Percentiles rank a stretch among this genome's conserved stretches.
Evolutionary conservation across 2,329 filamentous ascomycete genomes (phyloP).

Genomic region (Scedosporium dehoogii): DNA sequence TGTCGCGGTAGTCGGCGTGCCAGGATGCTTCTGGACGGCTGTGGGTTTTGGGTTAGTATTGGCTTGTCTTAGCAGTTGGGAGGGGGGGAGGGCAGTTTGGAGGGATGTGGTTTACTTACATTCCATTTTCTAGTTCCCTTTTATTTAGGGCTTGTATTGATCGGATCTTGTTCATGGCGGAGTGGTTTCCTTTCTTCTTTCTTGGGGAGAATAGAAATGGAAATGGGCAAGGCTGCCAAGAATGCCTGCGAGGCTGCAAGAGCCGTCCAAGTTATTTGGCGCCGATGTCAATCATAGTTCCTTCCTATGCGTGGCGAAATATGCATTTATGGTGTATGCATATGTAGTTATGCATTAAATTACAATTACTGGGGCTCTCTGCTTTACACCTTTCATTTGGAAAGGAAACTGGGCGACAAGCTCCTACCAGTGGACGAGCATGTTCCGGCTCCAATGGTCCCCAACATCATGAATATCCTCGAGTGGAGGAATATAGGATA

Average conservation of each 20-base stretch:
- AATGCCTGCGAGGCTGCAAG: neutral
- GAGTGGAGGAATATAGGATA: no score
- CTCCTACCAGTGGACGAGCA: no score
- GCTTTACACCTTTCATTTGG: no score
- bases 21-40: conserved; percentile 82
- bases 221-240: neutral
- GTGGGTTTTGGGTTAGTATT: conserved; percentile 16
- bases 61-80: neutral
- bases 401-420: no score
- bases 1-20: conserved; percentile 97
- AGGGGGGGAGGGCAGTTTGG: neutral
- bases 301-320: no score
- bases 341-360: no score
- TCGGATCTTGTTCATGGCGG: conserved; percentile 82
- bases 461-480: no score
- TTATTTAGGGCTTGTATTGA: conserved; percentile 90
- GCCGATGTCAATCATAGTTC: no score
- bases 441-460: no score
- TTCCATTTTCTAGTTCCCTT: conserved; percentile 81
- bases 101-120: conserved; percentile 39
- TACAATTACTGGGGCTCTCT: no score
- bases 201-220: neutral
- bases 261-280: neutral
- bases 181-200: neutral
- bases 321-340: no score